Conservation (phyloP, 495 filamentous ascomycete species). For the Aspergillus mulundensis region DNA sequence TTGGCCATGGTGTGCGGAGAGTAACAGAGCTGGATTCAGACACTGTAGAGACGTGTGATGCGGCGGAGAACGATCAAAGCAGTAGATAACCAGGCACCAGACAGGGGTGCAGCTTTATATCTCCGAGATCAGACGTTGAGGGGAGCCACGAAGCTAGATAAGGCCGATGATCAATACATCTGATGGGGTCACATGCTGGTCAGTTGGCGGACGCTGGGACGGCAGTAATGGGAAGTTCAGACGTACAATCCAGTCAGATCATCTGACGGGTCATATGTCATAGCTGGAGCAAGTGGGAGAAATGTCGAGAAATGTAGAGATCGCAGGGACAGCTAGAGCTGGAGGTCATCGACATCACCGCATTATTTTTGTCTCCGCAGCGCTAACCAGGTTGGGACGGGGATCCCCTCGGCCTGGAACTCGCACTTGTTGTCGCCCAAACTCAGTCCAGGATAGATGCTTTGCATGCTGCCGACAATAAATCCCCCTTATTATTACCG, state of each 20-base stretch:
- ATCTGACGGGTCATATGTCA: slow-evolving; percentile 4
- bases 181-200: slow-evolving; percentile 35
- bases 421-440: background rate
- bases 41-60: background rate
- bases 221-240: background rate
- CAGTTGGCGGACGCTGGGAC: slow-evolving; percentile 5
- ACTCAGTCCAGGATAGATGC: background rate
- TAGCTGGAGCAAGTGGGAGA: background rate
- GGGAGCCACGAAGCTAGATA: slow-evolving; percentile 14
- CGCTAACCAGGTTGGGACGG: slow-evolving; percentile 14
- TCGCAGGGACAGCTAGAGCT: no score
- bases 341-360: slow-evolving; percentile 3
- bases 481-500: background rate
- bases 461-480: background rate
- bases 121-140: background rate
- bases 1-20: slow-evolving; percentile 33
- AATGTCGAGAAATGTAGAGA: background rate
- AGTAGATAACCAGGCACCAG: background rate
- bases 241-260: slow-evolving; percentile 1
- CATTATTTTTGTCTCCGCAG: slow-evolving; percentile 12
- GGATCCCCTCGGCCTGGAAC: background rate
- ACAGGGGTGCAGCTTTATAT: slow-evolving; percentile 7
- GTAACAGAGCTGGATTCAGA: background rate
- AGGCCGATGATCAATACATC: slow-evolving; percentile 23
- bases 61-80: background rate